Conservation (phyloP, 305 asterid genomes). For the Solanum hybrid region DNA sequence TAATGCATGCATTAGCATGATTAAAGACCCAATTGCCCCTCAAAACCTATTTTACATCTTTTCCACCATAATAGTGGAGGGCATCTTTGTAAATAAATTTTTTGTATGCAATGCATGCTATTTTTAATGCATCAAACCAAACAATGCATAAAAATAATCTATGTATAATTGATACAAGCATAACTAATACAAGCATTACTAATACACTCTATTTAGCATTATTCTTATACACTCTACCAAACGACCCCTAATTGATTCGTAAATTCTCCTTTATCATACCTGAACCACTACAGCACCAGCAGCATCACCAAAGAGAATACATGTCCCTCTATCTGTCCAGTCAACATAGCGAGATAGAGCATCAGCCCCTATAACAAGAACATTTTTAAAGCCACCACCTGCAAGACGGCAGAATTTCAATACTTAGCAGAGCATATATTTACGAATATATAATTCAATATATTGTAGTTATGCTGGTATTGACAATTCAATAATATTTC, state of each 20-base stretch:
- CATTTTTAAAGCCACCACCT: constrained; percentile 78
- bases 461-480: background rate
- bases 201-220: background rate
- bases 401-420: constrained; percentile 8
- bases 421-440: background rate
- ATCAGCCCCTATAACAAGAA: constrained; percentile 78
- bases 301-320: constrained; percentile 84
- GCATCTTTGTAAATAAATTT: background rate
- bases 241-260: background rate
- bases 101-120: background rate
- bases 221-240: background rate
- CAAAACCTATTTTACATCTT: background rate
- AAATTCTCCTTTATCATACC: constrained; percentile 23
- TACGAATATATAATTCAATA: background rate
- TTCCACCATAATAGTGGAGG: background rate
- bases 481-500: background rate
- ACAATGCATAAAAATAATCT: background rate
- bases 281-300: constrained; percentile 81
- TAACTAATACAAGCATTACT: background rate
- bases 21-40: background rate
- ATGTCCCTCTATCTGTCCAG: constrained; percentile 79
- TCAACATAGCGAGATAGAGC: constrained; percentile 71
- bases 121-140: background rate
- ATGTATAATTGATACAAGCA: background rate
- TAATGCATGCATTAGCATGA: background rate